A percentile compares a stretch with the other conserved stretches of the same genome.
These are phyloP conservation scores for Macrophomina pseudophaseolina DNA, from an alignment of 2,329 filamentous ascomycete species.

Conservation along the genomic window DNA sequence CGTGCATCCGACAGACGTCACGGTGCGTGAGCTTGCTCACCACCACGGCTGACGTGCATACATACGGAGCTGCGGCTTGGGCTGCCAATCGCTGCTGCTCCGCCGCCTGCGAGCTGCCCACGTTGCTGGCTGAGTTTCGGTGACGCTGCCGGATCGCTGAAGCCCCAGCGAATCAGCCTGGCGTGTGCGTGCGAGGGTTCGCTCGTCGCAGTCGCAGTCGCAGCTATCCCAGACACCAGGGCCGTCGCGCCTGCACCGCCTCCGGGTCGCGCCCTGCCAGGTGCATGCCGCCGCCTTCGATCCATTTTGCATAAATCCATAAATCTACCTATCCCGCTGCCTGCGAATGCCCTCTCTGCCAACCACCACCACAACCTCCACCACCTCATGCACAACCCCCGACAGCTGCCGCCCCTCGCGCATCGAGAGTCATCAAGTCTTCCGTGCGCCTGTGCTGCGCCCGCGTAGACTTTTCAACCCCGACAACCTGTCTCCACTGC, in stretches of 20 bases:
- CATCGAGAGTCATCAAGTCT: background rate
- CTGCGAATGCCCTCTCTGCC: background rate
- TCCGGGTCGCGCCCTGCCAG: background rate
- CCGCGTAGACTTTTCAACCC: conserved; percentile 3
- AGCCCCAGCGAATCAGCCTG: conserved; percentile 14
- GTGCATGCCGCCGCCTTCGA: background rate
- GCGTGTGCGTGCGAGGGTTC: background rate
- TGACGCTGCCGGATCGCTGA: background rate
- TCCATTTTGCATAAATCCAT: conserved; percentile 12
- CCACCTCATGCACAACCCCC: background rate
- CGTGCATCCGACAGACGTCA: conserved; percentile 18
- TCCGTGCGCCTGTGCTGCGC: conserved; percentile 12
- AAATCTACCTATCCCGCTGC: background rate
- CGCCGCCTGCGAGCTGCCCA: conserved; percentile 15
- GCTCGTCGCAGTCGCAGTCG: conserved; percentile 7
- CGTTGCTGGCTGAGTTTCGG: conserved; percentile 6
- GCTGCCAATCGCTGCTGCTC: conserved; percentile 10
- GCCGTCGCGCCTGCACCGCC: conserved; percentile 19
- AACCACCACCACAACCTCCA: background rate
- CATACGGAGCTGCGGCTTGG: conserved; percentile 2
- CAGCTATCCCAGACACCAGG: conserved; percentile 9
- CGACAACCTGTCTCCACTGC: background rate
- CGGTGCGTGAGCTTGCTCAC: conserved; percentile 5
- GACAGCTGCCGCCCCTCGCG: background rate
- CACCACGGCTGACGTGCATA: conserved; percentile 20